Evolutionary conservation across 2,329 filamentous ascomycete species (phyloP).

Genomic region (Coniochaeta hoffmannii): DNA sequence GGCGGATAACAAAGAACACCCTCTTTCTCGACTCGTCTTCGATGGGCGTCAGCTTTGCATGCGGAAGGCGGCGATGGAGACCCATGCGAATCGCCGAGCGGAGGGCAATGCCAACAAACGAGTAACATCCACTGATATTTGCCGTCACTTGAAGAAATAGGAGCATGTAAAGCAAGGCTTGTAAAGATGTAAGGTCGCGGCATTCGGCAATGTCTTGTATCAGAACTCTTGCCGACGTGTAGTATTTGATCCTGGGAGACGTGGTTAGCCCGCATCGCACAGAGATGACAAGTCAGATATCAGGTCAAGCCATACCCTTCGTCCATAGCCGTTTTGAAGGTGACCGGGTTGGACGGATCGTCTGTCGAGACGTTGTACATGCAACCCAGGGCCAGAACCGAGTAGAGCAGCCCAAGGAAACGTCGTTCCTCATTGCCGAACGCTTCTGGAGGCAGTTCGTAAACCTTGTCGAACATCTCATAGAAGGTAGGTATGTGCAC

Average conservation of each 20-base stretch:
- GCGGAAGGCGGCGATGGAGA: conserved; percentile 64
- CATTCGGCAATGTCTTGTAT: conserved; percentile 61
- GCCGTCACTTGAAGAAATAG: conserved; percentile 74
- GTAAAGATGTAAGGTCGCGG: conserved; percentile 65
- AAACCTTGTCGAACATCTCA: conserved; percentile 68
- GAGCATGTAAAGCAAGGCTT: conserved; percentile 72
- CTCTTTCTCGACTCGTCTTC: conserved; percentile 57
- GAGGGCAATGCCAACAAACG: conserved; percentile 71
- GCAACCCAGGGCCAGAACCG: conserved; percentile 64
- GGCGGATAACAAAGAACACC: conserved; percentile 61
- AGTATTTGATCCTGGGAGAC: conserved; percentile 60
- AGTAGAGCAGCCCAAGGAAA: conserved; percentile 64
- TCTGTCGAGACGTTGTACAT: conserved; percentile 59
- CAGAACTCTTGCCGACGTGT: conserved; percentile 58
- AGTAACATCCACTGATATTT: conserved; percentile 72
- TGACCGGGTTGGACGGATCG: conserved; percentile 35
- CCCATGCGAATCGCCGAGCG: conserved; percentile 71
- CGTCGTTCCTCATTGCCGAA: conserved; percentile 58
- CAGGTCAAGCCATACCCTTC: conserved; percentile 42
- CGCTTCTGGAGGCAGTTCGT: conserved; percentile 57
- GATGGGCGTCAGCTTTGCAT: conserved; percentile 53
- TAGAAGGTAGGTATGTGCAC: conserved; percentile 80
- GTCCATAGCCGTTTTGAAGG: conserved; percentile 44
- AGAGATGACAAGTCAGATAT: neutral
- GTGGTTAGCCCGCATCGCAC: neutral